Evolutionary conservation across 345 rosid species (phyloP), one percentile per base, ranked within the genome.

Genomic region (Heritiera littoralis): DNA sequence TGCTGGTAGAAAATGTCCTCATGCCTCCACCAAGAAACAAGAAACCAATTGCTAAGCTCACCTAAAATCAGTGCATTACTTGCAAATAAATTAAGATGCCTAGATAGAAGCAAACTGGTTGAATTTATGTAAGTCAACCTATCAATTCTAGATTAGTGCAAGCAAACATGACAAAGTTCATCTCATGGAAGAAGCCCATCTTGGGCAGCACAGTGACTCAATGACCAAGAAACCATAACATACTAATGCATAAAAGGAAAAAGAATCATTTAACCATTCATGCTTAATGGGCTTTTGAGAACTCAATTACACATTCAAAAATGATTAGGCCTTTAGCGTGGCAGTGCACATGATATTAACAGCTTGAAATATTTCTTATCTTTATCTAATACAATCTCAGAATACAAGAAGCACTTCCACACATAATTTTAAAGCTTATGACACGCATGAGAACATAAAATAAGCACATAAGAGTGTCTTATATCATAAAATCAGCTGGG

Each of bases 11-110:
- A 89, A 95, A 95, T 78, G 98, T 93, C 81, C 83, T 88, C 89
- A 83, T 89, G 76, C 98, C 99, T 83, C 99, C 99, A 73, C 98
- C 98, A 74, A 95, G 98, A 92, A 93, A 95, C 87, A 95, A 84
- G 88, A 95, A 95, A 28, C 99, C 99, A 55, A 85, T 91, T 49
- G 98, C 94, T 85, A 95, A 83, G 89, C 99, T 95, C 76, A 95
- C 94, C 99, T 95, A 79, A 79, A 83, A 78, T 55, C 74, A 80
- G 30, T 41, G 38, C 49, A 77, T 46, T 46, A 41, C 30, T n/a
- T 40, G 32, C 61, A 75, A 82, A 69, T 5, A 80, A 79, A 56
- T 55, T 9, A 66, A 48, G 63, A 76, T 14, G 15, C 55, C 68
- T 18, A 79, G 15, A 66, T 70, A 77, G 52, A 78, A 70, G 65